These are phyloP conservation scores for Volvox africanus DNA, from an alignment of 139 green algal species.

Conservation along the genomic window DNA sequence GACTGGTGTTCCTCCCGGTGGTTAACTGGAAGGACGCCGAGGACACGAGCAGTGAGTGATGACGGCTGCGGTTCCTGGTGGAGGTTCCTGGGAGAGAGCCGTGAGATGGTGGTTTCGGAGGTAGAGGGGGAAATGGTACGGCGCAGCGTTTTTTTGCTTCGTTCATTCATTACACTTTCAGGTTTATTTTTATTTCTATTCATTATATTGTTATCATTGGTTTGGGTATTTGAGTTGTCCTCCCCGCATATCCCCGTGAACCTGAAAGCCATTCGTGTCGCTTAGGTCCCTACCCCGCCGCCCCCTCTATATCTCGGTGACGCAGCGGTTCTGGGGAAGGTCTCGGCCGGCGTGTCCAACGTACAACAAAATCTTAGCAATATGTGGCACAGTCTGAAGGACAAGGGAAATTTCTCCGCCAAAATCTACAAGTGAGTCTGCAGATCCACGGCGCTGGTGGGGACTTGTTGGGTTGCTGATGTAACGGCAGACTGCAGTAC, in stretches of 20 bases:
- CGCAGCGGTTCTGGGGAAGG: conserved; percentile 36
- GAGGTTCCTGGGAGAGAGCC: neutral
- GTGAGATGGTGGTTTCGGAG: neutral
- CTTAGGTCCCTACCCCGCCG: neutral
- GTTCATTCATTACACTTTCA: no score
- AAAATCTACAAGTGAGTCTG: conserved; percentile 53
- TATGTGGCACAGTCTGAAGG: conserved; percentile 52
- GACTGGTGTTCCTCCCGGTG: conserved; percentile 57
- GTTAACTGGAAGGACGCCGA: conserved; percentile 48
- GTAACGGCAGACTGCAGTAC: no score
- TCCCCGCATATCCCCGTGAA: no score
- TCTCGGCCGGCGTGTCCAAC: conserved; percentile 13
- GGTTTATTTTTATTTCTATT: no score
- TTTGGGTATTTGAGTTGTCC: neutral
- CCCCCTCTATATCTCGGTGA: neutral
- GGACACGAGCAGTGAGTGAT: conserved; percentile 38
- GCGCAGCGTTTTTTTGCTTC: no score
- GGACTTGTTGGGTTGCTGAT: no score
- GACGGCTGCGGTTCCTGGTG: neutral
- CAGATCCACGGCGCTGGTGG: no score
- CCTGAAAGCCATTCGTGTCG: no score
- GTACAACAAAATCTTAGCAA: conserved; percentile 21
- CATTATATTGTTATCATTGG: neutral
- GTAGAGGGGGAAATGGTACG: neutral
- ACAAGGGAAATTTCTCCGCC: conserved; percentile 51